Conservation (phyloP, 2,329 filamentous ascomycete species). For the Aureobasidium musti region DNA sequence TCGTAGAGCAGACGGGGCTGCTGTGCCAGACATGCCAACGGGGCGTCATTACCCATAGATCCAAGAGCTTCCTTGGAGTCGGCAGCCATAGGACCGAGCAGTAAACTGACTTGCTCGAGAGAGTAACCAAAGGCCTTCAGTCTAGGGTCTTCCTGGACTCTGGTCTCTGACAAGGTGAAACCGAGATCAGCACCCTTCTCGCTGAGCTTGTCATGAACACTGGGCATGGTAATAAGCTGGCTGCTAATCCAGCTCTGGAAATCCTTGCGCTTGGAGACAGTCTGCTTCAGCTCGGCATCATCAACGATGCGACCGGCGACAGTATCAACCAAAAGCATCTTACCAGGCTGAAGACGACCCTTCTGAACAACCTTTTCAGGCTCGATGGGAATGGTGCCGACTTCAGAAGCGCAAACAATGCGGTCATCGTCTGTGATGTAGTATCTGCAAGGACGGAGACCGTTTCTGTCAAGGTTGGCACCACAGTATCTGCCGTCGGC, state of each 20-base stretch:
- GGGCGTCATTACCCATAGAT: constrained; percentile 97
- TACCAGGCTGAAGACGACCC: constrained; percentile 87
- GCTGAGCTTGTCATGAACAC: constrained; percentile 64
- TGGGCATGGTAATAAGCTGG: constrained; percentile 78
- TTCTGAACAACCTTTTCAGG: constrained; percentile 90
- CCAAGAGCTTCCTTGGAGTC: constrained; percentile 96
- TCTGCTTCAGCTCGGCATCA: constrained; percentile 85
- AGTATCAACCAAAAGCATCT: constrained; percentile 95
- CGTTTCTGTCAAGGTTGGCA: constrained; percentile 94
- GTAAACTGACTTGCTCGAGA: constrained; percentile 87
- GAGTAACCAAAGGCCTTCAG: constrained; percentile 91
- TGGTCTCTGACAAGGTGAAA: constrained; percentile 65
- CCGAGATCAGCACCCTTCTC: constrained; percentile 64
- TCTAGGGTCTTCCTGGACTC: constrained; percentile 79
- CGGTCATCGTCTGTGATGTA: constrained; percentile 96
- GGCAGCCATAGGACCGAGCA: constrained; percentile 92
- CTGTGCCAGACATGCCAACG: constrained; percentile 85
- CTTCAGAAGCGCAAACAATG: constrained; percentile 95
- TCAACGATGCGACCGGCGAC: constrained; percentile 90
- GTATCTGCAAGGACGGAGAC: constrained; percentile 91
- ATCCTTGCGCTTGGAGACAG: constrained; percentile 81
- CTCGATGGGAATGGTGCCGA: constrained; percentile 88
- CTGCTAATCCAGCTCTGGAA: constrained; percentile 87
- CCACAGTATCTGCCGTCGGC: constrained; percentile 95
- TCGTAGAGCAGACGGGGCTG: constrained; percentile 88